Conservation (phyloP, 2,329 filamentous ascomycete genomes). For the Sporothrix protearum region DNA sequence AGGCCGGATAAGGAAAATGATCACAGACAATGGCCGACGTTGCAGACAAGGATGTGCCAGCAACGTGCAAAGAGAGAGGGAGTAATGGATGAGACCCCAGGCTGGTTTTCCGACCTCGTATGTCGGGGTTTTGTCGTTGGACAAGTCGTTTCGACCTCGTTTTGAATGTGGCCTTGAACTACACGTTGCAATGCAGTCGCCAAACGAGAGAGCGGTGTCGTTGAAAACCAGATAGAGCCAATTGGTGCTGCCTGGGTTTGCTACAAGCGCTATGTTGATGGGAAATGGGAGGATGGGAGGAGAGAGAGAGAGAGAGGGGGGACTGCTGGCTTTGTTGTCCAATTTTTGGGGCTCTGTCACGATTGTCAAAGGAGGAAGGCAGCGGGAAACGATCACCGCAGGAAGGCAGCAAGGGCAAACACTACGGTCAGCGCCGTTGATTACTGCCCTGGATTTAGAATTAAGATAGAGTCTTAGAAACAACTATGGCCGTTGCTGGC, state of each 20-base stretch:
- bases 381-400: neutral
- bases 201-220: neutral
- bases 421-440: neutral
- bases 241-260: constrained; percentile 1
- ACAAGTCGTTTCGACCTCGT: neutral
- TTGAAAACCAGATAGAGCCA: neutral
- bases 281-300: neutral
- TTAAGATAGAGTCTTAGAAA: neutral
- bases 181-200: neutral
- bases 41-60: neutral
- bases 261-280: neutral
- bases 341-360: neutral
- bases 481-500: neutral
- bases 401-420: neutral
- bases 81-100: neutral
- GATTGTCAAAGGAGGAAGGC: constrained; percentile 4
- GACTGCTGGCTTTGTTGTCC: neutral
- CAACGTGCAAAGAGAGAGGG: neutral
- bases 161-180: neutral
- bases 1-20: neutral
- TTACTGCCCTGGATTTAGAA: neutral
- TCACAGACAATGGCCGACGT: neutral
- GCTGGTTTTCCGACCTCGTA: neutral
- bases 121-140: neutral
- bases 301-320: neutral